phyloP scores from a whole-genome alignment of 2,329 filamentous ascomycete species.

The Harringtonia aguacate region DNA sequence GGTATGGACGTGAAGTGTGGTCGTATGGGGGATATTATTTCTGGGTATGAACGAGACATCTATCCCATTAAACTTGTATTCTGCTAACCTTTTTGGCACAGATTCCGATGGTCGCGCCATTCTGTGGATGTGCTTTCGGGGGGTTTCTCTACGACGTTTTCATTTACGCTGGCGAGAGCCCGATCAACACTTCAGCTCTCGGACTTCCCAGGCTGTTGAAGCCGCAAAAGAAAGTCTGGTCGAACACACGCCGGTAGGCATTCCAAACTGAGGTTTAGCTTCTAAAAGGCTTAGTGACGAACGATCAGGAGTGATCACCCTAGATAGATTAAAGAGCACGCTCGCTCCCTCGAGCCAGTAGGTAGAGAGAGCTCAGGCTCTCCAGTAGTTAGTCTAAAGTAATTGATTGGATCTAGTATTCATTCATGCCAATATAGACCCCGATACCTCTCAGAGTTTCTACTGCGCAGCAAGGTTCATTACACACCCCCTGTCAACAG shows the following conservation, averaged over 20 bases:
- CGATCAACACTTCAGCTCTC: slow-evolving; percentile 56
- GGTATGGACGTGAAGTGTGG: slow-evolving; percentile 14
- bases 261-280: background rate
- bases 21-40: slow-evolving; percentile 12
- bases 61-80: no score
- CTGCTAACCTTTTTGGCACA: slow-evolving; percentile 18
- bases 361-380: no score
- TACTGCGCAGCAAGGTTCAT: no score
- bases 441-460: no score
- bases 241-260: background rate
- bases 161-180: slow-evolving; percentile 59
- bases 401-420: no score
- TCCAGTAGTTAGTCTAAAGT: no score
- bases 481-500: no score
- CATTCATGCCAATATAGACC: no score
- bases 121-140: slow-evolving; percentile 52
- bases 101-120: slow-evolving; percentile 64
- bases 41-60: slow-evolving; percentile 6
- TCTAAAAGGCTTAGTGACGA: no score
- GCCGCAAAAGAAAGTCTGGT: slow-evolving; percentile 12
- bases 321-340: no score
- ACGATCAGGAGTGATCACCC: no score
- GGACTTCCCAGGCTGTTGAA: slow-evolving; percentile 44
- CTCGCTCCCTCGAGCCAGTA: no score
- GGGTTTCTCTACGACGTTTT: slow-evolving; percentile 58